A percentile compares a stretch with the other conserved stretches of the same genome.
Evolutionary conservation across 2,329 filamentous ascomycete genomes (phyloP).

Genomic region (Pseudogymnoascus destructans): DNA sequence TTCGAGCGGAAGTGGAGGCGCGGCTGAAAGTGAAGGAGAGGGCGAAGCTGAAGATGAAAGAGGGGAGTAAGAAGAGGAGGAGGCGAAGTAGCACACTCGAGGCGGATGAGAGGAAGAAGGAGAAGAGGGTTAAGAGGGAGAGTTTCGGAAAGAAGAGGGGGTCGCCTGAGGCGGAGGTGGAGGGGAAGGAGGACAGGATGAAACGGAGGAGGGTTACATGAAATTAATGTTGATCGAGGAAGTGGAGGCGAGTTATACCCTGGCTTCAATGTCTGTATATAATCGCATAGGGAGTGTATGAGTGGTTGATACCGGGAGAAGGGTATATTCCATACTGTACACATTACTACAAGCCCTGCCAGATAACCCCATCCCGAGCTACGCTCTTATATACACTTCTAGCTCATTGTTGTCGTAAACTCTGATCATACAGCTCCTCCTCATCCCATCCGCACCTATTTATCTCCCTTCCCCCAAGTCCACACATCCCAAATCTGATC

Average conservation of each 20-base stretch:
- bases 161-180: not conserved
- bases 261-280: not conserved
- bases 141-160: not conserved
- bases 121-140: slow-evolving; percentile 9
- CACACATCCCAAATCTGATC: slow-evolving; percentile 36
- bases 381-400: slow-evolving; percentile 8
- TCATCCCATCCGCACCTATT: slow-evolving; percentile 18
- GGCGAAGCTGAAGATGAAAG: slow-evolving; percentile 6
- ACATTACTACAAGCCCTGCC: not conserved
- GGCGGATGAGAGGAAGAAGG: not conserved
- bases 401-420: not conserved
- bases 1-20: slow-evolving; percentile 8
- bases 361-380: not conserved
- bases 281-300: not conserved
- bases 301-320: not conserved
- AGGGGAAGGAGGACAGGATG: not conserved
- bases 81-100: slow-evolving; percentile 1
- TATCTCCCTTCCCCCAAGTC: slow-evolving; percentile 32
- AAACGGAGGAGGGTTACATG: not conserved
- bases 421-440: slow-evolving; percentile 20
- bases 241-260: not conserved
- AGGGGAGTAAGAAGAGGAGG: slow-evolving; percentile 8
- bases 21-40: slow-evolving; percentile 1
- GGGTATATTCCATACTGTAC: slow-evolving; percentile 1
- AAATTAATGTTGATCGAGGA: not conserved